A percentile compares a stretch with the other conserved stretches of the same genome.
Conservation (phyloP, 1,139 yeast species). For the Geotrichum carabidarum region DNA sequence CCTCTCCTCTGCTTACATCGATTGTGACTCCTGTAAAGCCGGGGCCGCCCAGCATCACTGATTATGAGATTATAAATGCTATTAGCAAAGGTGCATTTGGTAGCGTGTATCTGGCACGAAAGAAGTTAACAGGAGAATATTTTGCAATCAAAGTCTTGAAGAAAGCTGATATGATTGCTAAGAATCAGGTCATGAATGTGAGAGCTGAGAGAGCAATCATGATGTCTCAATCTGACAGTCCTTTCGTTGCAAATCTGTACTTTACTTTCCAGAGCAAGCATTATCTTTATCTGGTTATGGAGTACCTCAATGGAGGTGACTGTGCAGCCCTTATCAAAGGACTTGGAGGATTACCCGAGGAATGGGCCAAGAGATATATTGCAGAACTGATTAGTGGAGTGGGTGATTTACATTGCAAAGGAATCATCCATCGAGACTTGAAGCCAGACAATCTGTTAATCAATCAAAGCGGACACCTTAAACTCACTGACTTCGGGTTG, state of each 20-base stretch:
- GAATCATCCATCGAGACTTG: conserved; percentile 88
- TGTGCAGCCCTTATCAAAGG: conserved; percentile 78
- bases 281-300: conserved; percentile 89
- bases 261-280: conserved; percentile 86
- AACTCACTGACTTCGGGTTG: conserved; percentile 90
- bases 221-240: conserved; percentile 94
- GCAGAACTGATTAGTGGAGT: conserved; percentile 91
- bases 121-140: conserved; percentile 84
- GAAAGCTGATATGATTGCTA: conserved; percentile 93
- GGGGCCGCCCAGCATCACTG: conserved; percentile 65
- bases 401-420: conserved; percentile 77
- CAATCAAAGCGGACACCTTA: conserved; percentile 81
- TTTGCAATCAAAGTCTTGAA: conserved; percentile 92
- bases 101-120: conserved; percentile 78
- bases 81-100: conserved; percentile 98
- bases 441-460: conserved; percentile 92
- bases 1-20: conserved; percentile 75
- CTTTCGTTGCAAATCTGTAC: conserved; percentile 84
- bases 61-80: conserved; percentile 86
- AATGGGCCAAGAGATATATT: conserved; percentile 78
- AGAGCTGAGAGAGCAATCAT: conserved; percentile 92
- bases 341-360: conserved; percentile 72
- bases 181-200: conserved; percentile 91
- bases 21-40: conserved; percentile 42
- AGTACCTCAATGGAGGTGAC: conserved; percentile 93